Conservation (phyloP, 345 rosid species). For the Murraya koenigii region DNA sequence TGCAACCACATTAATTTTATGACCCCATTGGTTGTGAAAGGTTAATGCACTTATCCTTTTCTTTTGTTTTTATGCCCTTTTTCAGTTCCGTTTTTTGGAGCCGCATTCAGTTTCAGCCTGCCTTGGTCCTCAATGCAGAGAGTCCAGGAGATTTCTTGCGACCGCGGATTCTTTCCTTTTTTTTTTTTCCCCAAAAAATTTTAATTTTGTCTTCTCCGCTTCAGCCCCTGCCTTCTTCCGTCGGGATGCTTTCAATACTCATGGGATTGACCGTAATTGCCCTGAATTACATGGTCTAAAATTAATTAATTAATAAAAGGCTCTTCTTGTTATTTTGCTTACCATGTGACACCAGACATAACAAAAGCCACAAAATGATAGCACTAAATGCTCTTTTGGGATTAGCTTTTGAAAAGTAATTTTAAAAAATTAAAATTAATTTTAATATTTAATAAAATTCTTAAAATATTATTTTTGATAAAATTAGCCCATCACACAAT, state of each 20-base stretch:
- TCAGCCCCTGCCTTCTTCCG: background rate
- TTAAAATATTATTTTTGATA: rapidly evolving
- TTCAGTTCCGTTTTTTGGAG: background rate
- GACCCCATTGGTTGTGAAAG: background rate
- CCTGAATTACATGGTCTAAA: background rate
- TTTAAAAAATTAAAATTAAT: too few relatives aligned
- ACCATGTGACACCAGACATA: background rate
- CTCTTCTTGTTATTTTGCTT: background rate
- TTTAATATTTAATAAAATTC: too few relatives aligned
- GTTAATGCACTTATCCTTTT: background rate
- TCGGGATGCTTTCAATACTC: background rate
- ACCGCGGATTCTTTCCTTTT: background rate
- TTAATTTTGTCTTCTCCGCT: background rate
- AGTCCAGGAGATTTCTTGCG: background rate
- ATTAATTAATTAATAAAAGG: too few relatives aligned
- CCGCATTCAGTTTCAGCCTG: background rate
- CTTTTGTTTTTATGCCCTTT: background rate
- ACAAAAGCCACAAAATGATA: background rate
- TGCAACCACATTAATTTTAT: conserved; percentile 5
- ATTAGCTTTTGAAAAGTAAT: too few relatives aligned
- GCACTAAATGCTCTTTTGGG: too few relatives aligned
- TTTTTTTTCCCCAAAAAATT: too few relatives aligned
- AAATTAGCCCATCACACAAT: rapidly evolving
- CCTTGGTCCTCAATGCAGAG: too few relatives aligned
- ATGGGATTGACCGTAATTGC: background rate